These are phyloP conservation scores for Syncephalastrum racemosum DNA, from an alignment of 371 early-diverging fungal species.

Conservation along the genomic window DNA sequence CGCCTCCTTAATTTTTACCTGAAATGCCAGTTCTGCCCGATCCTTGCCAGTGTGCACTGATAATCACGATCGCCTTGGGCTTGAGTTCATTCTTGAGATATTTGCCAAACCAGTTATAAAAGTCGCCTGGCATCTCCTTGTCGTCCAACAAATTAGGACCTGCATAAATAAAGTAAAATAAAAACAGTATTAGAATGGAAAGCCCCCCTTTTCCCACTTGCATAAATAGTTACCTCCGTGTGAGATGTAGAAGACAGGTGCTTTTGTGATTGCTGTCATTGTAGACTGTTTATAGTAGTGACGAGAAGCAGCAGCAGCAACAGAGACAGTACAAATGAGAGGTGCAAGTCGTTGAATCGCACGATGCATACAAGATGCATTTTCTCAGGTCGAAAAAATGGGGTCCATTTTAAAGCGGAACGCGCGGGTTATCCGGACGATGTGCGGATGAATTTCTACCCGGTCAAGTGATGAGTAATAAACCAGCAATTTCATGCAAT, in stretches of 20 bases:
- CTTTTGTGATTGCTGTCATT: constrained; percentile 14
- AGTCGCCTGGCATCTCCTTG: constrained; percentile 43
- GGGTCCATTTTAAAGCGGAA: no score
- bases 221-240: constrained; percentile 36
- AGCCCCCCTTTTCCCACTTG: background rate
- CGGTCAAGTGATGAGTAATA: no score
- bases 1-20: constrained; percentile 23
- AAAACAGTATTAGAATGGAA: constrained; percentile 11
- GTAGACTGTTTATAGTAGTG: constrained; percentile 2
- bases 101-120: constrained; percentile 48
- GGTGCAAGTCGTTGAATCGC: constrained; percentile 4
- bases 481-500: no score
- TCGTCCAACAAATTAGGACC: constrained; percentile 59
- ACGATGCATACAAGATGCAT: constrained; percentile 5
- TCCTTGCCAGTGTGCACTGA: constrained; percentile 64
- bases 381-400: background rate
- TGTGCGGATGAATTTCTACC: no score
- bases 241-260: constrained; percentile 44
- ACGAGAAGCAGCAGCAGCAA: constrained; percentile 3
- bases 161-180: constrained; percentile 24
- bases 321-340: background rate
- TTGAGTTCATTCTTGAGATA: constrained; percentile 40
- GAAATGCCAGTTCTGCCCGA: constrained; percentile 28
- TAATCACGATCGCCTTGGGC: constrained; percentile 55
- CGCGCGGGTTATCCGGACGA: no score